phyloP scores from a whole-genome alignment of 2,329 filamentous ascomycete species.

The Metarhizium humberi region DNA sequence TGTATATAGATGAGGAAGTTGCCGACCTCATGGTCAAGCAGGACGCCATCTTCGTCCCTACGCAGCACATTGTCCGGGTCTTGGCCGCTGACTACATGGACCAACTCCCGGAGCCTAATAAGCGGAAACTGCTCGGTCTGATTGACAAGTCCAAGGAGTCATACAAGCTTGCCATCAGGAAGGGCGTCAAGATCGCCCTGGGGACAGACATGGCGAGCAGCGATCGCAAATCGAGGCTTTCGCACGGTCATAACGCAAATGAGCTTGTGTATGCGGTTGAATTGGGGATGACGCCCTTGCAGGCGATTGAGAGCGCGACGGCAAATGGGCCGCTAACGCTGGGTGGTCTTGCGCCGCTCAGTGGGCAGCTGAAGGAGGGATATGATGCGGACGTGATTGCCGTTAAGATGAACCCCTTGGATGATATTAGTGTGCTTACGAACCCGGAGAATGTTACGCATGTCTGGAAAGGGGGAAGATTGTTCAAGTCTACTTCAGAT shows the following conservation, averaged over 20 bases:
- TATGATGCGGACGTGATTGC: constrained; percentile 40
- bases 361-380: constrained; percentile 34
- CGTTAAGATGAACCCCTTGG: constrained; percentile 29
- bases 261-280: constrained; percentile 38
- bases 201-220: constrained; percentile 31
- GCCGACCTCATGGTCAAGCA: constrained; percentile 28
- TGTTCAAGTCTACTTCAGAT: constrained; percentile 23
- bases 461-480: constrained; percentile 33
- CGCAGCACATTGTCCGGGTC: constrained; percentile 25
- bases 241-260: constrained; percentile 23
- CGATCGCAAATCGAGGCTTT: constrained; percentile 12
- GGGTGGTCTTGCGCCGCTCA: constrained; percentile 31
- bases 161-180: constrained; percentile 27
- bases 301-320: constrained; percentile 42
- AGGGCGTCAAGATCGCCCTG: constrained; percentile 29
- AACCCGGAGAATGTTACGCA: constrained; percentile 27
- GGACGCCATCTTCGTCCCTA: constrained; percentile 27
- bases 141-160: constrained; percentile 27
- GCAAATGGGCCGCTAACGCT: constrained; percentile 32
- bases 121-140: constrained; percentile 12
- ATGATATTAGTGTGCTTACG: constrained; percentile 31
- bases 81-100: constrained; percentile 21
- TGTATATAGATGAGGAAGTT: constrained; percentile 31
- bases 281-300: constrained; percentile 37
- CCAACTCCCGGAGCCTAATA: constrained; percentile 17